Conservation (phyloP, 495 filamentous ascomycete species). For the Aspergillus biplanus region DNA sequence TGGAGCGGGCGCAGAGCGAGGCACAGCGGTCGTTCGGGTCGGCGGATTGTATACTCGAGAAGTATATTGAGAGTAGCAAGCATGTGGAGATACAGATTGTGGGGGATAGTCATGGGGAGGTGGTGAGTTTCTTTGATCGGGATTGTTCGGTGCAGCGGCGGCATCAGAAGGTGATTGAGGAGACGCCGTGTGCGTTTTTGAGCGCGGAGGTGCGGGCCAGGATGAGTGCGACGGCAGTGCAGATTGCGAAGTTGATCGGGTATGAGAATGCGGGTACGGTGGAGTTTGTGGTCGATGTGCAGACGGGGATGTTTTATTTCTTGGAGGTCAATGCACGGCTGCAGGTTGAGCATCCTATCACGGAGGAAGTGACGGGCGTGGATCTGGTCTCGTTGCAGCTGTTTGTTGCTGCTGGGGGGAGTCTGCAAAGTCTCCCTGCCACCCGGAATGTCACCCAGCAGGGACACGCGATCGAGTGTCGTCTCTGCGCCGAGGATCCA, state of each 20-base stretch:
- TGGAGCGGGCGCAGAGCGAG: conserved; percentile 77
- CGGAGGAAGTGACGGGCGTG: conserved; percentile 83
- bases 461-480: conserved; percentile 82
- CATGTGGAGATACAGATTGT: conserved; percentile 94
- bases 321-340: conserved; percentile 95
- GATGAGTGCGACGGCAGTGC: conserved; percentile 78
- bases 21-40: conserved; percentile 78
- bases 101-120: conserved; percentile 76
- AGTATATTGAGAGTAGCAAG: conserved; percentile 79
- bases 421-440: conserved; percentile 70
- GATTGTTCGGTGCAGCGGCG: conserved; percentile 81
- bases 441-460: conserved; percentile 63
- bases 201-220: conserved; percentile 67
- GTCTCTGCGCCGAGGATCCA: conserved; percentile 89
- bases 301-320: conserved; percentile 83
- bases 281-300: conserved; percentile 91
- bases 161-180: conserved; percentile 94
- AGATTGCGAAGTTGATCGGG: conserved; percentile 73
- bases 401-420: conserved; percentile 66
- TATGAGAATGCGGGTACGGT: conserved; percentile 92
- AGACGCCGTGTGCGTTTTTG: conserved; percentile 80
- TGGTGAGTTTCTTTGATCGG: conserved; percentile 73
- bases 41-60: conserved; percentile 83
- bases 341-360: conserved; percentile 92
- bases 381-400: conserved; percentile 90